These are phyloP conservation scores for Auriculariales sp. DNA, from an alignment of 768 basidiomycete genomes.

Conservation along the genomic window DNA sequence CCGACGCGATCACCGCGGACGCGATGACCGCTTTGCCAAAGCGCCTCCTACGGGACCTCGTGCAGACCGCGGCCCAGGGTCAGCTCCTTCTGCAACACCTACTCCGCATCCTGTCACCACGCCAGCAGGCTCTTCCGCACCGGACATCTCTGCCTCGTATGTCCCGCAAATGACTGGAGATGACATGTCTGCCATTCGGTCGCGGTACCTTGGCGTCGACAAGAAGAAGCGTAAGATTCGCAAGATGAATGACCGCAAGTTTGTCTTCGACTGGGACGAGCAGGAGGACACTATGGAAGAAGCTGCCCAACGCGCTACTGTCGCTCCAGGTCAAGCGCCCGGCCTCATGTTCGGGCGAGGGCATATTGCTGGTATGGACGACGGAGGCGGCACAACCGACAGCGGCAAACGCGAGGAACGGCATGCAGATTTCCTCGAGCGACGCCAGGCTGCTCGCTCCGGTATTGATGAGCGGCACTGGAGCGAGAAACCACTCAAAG, in stretches of 20 bases:
- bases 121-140: constrained; percentile 11
- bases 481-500: constrained; percentile 82
- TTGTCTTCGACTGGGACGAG: constrained; percentile 98
- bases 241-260: constrained; percentile 91
- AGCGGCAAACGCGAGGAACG: constrained; percentile 24
- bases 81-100: constrained; percentile 18
- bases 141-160: constrained; percentile 25
- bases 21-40: constrained; percentile 27
- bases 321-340: constrained; percentile 61
- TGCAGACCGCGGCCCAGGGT: constrained; percentile 41
- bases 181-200: constrained; percentile 72
- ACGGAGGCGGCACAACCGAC: constrained; percentile 32
- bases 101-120: constrained; percentile 30
- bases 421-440: constrained; percentile 70
- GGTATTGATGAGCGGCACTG: constrained; percentile 93
- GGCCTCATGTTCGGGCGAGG: constrained; percentile 84
- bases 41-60: constrained; percentile 73
- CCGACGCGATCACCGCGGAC: constrained; percentile 6
- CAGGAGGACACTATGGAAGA: constrained; percentile 85
- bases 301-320: constrained; percentile 59
- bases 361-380: constrained; percentile 76
- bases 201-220: constrained; percentile 87
- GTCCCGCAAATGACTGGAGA: constrained; percentile 61
- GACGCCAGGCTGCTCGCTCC: constrained; percentile 63
- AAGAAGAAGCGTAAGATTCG: constrained; percentile 90